Evolutionary conservation across 2,329 filamentous ascomycete species (phyloP).

Genomic region (Xylaria sp.): DNA sequence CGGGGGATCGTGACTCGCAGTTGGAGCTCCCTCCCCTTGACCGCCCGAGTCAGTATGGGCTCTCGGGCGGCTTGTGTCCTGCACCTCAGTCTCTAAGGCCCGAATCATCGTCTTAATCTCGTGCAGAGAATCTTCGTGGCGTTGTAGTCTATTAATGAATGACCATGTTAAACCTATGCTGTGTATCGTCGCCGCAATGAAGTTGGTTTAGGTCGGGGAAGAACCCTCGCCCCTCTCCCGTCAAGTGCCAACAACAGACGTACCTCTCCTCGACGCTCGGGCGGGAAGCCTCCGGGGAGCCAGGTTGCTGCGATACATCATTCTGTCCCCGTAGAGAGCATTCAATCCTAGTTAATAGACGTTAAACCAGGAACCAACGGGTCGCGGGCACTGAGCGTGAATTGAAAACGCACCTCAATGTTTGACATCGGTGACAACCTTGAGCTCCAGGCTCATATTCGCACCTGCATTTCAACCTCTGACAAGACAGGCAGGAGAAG

Average conservation of each 20-base stretch:
- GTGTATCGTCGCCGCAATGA: not conserved
- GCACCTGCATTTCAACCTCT: constrained; percentile 40
- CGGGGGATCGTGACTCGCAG: constrained; percentile 23
- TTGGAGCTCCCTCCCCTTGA: constrained; percentile 10
- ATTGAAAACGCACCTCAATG: constrained; percentile 35
- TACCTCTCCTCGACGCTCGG: constrained; percentile 38
- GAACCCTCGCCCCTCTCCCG: no score
- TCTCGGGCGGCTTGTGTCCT: constrained; percentile 9
- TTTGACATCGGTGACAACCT: constrained; percentile 40
- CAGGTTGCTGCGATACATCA: constrained; percentile 6
- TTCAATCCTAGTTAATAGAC: constrained; percentile 29
- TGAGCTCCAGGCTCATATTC: constrained; percentile 37
- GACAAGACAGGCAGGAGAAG: constrained; percentile 40
- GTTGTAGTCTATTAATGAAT: constrained; percentile 31
- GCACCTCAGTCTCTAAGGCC: constrained; percentile 24
- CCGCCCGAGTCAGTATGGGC: constrained; percentile 9
- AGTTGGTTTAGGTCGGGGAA: not conserved
- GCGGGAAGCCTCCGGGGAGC: not conserved
- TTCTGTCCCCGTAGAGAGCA: constrained; percentile 37
- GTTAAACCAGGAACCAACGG: not conserved
- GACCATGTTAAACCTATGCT: not conserved
- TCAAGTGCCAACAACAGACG: not conserved
- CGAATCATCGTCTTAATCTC: constrained; percentile 38
- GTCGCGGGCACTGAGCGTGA: not conserved
- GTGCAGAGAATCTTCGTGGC: constrained; percentile 35